Percentiles rank a stretch among this genome's conserved stretches.
Evolutionary conservation across 495 filamentous ascomycete species (phyloP).

Genomic region (Thozetella sp.): DNA sequence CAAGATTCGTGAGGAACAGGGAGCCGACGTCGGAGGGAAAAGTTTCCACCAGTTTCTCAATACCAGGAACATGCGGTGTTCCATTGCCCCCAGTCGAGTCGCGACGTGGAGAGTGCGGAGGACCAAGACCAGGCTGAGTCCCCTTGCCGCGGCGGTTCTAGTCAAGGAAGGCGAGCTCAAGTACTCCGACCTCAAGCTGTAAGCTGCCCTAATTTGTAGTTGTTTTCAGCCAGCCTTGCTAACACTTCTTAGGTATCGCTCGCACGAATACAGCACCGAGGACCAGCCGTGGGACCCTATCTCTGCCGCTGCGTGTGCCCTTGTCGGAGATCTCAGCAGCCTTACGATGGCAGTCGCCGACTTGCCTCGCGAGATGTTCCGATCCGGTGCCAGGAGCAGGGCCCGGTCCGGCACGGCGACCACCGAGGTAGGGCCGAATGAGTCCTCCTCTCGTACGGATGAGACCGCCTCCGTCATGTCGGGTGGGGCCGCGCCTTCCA

Average conservation of each 20-base stretch:
- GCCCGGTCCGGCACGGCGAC: conserved; percentile 14
- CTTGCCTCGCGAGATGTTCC: conserved; percentile 75
- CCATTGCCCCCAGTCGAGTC: conserved; percentile 61
- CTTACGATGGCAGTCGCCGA: conserved; percentile 84
- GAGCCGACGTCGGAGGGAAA: conserved; percentile 61
- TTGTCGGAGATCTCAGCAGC: conserved; percentile 73
- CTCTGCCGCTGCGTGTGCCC: conserved; percentile 68
- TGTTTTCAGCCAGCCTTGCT: conserved; percentile 7
- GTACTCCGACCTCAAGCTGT: conserved; percentile 71
- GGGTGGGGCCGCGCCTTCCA: conserved; percentile 3
- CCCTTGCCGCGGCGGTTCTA: conserved; percentile 67
- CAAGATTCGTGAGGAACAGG: conserved; percentile 66
- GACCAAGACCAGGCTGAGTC: conserved; percentile 63
- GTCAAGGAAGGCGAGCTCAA: conserved; percentile 62
- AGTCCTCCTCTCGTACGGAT: conserved; percentile 13
- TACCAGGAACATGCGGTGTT: conserved; percentile 61
- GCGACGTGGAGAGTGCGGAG: conserved; percentile 74
- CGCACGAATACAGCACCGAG: conserved; percentile 70
- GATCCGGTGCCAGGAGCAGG: conserved; percentile 30
- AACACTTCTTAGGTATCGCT: conserved; percentile 54
- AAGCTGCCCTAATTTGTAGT: conserved; percentile 17
- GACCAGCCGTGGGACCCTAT: conserved; percentile 74
- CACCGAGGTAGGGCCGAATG: conserved; percentile 12
- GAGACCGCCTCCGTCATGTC: conserved; percentile 21
- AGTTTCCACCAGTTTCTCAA: conserved; percentile 72